Evolutionary conservation across 1,139 yeast species (phyloP), one percentile per base, ranked within the genome.

Genomic region (Blastobotrys malaysiensis): DNA sequence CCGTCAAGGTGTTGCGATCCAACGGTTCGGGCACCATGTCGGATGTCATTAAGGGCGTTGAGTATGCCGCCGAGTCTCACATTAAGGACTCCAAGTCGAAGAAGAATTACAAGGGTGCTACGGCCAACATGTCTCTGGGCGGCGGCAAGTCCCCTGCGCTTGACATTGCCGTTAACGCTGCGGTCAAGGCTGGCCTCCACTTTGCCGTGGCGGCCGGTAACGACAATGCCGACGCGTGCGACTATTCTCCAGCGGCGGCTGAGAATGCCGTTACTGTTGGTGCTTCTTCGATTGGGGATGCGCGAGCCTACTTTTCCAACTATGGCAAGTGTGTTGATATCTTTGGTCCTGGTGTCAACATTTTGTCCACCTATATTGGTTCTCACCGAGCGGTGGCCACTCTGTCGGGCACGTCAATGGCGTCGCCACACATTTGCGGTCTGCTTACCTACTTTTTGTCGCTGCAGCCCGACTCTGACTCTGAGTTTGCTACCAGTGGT

Each of bases 331-430:
- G 86, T 67, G 86, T 83, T 26, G 87, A 82, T 65, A 72, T 83
- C 51, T 83, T 81, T 63, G 84, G 84, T 4, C 83, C 86, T 13
- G 88, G 87, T 54, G 76, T 77, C 51, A 72, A 73, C 58, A 71
- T 80, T 49, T 68, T 71, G 57, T 77, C 83, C 11, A 75, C 80
- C 31, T 93, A 90, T 76, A 90, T 88, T 71, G 95, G 96, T 51
- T 85, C 95, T 44, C 83, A 83, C 61, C 72, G 80, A 56, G 90
- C 95, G 50, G 86, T 96, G 62, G 96, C 96, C 58, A 83, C 93
- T 52, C 80, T 93, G 73, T 89, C 97, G 45, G 99, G 99, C 75
- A 93, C 99, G 19, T 93, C 99, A 19, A 93, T 93, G 99, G 99
- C 99, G 39, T 88, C 98, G 48, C 99, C 99, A 53, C 98, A 93